phyloP scores from a whole-genome alignment of 1,284 basidiomycete genomes.

The Cutaneotrichosporon cavernicola region DNA sequence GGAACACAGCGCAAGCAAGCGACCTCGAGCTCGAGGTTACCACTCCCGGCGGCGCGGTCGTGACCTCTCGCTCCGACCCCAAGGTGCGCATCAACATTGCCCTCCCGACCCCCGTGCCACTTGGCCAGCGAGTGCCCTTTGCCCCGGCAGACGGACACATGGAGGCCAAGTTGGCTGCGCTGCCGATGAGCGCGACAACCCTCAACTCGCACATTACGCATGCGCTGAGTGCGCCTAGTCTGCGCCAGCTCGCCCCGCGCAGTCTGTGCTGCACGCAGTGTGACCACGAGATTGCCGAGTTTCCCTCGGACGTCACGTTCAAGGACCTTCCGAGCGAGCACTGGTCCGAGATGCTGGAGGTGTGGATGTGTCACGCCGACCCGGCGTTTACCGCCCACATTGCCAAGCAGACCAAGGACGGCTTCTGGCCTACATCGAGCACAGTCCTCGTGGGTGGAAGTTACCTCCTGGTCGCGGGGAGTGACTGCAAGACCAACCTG shows the following conservation, averaged over 20 bases:
- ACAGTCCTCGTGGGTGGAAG: constrained; percentile 80
- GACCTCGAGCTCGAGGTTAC: constrained; percentile 35
- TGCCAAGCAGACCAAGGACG: constrained; percentile 63
- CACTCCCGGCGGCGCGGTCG: constrained; percentile 59
- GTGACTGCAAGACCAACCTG: constrained; percentile 60
- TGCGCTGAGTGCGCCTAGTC: constrained; percentile 40
- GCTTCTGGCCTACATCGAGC: constrained; percentile 72
- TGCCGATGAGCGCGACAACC: constrained; percentile 41
- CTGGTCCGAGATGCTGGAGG: constrained; percentile 94
- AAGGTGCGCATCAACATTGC: constrained; percentile 61
- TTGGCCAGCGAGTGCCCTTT: constrained; percentile 55
- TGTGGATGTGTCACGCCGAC: constrained; percentile 97
- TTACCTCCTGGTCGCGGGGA: constrained; percentile 73
- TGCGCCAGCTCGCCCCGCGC: constrained; percentile 39
- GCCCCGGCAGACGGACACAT: constrained; percentile 53
- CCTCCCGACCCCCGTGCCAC: constrained; percentile 64
- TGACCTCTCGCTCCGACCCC: constrained; percentile 63
- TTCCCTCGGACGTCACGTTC: constrained; percentile 62
- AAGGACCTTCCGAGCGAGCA: constrained; percentile 88
- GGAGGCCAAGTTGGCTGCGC: constrained; percentile 65
- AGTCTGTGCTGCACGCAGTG: constrained; percentile 48
- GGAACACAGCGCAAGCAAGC: constrained; percentile 24
- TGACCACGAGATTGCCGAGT: constrained; percentile 69
- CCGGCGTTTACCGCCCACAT: constrained; percentile 74
- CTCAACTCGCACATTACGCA: constrained; percentile 39